phyloP scores from a whole-genome alignment of 129 eudicot species.

The sunflower (Helianthus annuus) region DNA sequence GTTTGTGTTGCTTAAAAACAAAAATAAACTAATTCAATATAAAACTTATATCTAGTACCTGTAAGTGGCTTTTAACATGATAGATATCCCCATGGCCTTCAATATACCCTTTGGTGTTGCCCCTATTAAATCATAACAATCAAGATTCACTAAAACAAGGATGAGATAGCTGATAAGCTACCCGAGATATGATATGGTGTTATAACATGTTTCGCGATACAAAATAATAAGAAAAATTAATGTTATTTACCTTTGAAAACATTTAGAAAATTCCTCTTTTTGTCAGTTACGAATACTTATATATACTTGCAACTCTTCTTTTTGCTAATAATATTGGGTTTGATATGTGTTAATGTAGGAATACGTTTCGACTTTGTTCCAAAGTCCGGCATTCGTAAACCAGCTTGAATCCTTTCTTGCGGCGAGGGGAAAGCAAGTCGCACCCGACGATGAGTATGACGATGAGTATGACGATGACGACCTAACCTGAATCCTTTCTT shows the following conservation, averaged over 20 bases:
- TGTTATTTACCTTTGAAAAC: neutral
- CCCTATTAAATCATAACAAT: constrained; percentile 41
- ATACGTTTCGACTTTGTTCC: too few relatives aligned
- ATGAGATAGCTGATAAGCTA: neutral
- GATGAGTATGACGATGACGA: too few relatives aligned
- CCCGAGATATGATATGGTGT: neutral
- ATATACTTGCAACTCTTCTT: too few relatives aligned
- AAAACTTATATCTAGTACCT: constrained; percentile 33
- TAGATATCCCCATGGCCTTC: constrained; percentile 73
- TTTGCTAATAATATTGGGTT: too few relatives aligned
- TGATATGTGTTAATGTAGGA: too few relatives aligned
- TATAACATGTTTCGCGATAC: neutral
- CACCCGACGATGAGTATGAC: too few relatives aligned
- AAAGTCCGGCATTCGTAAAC: too few relatives aligned
- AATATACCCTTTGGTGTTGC: constrained; percentile 86
- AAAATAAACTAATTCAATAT: neutral
- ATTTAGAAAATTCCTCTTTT: constrained; percentile 2
- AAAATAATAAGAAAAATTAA: neutral
- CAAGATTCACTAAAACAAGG: constrained; percentile 9
- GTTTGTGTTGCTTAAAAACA: neutral
- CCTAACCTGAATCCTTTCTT: too few relatives aligned
- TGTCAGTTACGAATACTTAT: neutral
- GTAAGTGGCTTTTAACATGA: constrained; percentile 88
- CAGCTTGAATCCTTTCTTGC: too few relatives aligned
- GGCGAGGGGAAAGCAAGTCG: too few relatives aligned